Evolutionary conservation across 345 rosid genomes (phyloP).

Genomic region (Gossypium arboreum): DNA sequence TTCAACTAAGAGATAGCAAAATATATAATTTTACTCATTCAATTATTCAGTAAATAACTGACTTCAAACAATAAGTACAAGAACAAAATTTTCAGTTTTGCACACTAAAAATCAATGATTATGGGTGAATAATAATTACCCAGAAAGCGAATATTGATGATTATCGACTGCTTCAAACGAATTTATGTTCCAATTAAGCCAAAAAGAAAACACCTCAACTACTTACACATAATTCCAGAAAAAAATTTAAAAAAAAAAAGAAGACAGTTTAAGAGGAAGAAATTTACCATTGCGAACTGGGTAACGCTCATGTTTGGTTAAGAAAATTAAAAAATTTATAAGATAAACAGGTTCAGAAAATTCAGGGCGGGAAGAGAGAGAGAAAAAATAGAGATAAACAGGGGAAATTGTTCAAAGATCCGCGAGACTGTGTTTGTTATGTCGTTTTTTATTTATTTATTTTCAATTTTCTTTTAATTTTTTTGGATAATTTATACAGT

Average conservation of each 20-base stretch:
- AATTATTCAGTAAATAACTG: neutral
- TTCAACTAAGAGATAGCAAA: neutral
- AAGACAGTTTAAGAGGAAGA: neutral
- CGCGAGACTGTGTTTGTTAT: neutral
- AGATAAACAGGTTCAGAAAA: neutral
- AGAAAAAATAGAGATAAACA: neutral
- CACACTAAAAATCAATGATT: neutral
- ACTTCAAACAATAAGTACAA: neutral
- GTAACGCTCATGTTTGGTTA: conserved; percentile 17
- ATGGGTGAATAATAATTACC: neutral
- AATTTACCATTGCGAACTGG: conserved; percentile 18
- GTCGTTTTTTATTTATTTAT: neutral
- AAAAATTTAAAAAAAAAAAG: too few relatives aligned
- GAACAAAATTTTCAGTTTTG: neutral
- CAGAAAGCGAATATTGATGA: neutral
- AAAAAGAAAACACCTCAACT: neutral
- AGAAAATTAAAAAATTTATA: neutral
- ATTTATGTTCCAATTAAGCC: neutral
- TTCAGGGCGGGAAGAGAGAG: conserved; percentile 12
- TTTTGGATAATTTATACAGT: neutral
- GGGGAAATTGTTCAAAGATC: neutral
- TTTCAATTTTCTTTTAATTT: neutral
- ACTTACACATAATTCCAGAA: neutral
- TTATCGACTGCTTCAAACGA: neutral
- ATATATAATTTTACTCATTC: neutral